Base-by-base conservation (phyloP, 371 early-diverging fungal species). In the Syncephalastrum racemosum region DNA sequence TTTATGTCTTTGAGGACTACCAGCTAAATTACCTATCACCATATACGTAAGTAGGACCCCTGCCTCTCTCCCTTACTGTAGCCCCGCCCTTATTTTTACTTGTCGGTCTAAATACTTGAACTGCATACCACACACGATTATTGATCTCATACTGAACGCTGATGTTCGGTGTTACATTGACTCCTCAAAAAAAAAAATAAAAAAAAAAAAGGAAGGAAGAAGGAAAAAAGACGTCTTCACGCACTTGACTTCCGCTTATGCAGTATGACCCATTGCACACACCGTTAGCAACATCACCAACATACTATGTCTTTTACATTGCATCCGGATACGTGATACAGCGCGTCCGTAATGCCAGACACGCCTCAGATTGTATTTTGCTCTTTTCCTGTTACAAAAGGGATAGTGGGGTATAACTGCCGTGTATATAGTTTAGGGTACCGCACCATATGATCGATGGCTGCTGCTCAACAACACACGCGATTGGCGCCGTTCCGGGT, bases 401-500 rank as follows among this genome's bases (percentile, higher is more conserved):
- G 36, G 53, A 7, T 0, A 39, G 53, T 39, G 13, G 39, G 36
- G n/a, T 19, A 19, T 41, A 19, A 19, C 31, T 39, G 52, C 36
- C 41, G 50, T 50, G 50, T 48, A 31, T 15, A 41, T 27, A 46
- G 46, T 51, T 24, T 56, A 52, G 2, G 36, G 36, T 43, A 58
- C 31, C 24, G 66, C 61, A 19, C 66, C 66, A 40, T 60, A 60
- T 5, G 63, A 63, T 19, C 63, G 58, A 43, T 36, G 23, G 47
- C 22, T 46, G 14, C 51, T 55, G 50, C 57, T 60, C 5, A 58
- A 49, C 15, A 64, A 36, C 13, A 52, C 55, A 50, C 57, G 68
- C 36, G 81, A 80, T 14, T 63, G 58, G 19, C 70, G 61, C 52
- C 77, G 61, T 58, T 84, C 82, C 12, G 84, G 82, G 42, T 84